Conservation (phyloP, 75 land plant genomes). For the Gnetum montanum region DNA sequence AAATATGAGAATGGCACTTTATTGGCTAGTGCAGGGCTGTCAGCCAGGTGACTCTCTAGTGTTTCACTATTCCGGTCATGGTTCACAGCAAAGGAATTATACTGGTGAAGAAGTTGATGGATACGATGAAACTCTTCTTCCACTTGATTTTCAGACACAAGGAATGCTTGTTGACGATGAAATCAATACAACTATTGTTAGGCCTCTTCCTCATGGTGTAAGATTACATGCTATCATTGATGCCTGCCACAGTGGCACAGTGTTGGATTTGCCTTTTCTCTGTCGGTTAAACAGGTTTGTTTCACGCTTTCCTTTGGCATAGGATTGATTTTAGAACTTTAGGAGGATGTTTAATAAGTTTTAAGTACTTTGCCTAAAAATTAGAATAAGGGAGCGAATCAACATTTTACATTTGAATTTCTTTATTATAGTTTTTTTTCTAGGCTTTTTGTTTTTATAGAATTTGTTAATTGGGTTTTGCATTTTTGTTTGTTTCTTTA, state of each 20-base stretch:
- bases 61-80: constrained; percentile 95
- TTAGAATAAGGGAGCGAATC: no score
- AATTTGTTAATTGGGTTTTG: no score
- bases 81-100: constrained; percentile 64
- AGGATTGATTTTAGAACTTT: no score
- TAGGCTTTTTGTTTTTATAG: no score
- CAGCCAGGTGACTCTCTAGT: constrained; percentile 76
- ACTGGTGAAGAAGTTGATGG: constrained; percentile 85
- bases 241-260: constrained; percentile 90
- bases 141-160: constrained; percentile 69
- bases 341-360: no score
- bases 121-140: constrained; percentile 74
- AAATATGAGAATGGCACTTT: constrained; percentile 68
- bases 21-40: constrained; percentile 83
- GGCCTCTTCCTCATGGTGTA: constrained; percentile 70
- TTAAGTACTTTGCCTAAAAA: no score
- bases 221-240: constrained; percentile 83
- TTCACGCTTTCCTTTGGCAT: background rate
- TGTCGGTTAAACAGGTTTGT: constrained; percentile 66
- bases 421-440: no score
- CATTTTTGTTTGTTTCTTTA: no score
- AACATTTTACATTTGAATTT: no score
- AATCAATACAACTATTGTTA: constrained; percentile 72
- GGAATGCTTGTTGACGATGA: constrained; percentile 89
- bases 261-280: constrained; percentile 71